phyloP scores from a whole-genome alignment of 352 stramenopile species.

The Phytophthora fragariaefolia region DNA sequence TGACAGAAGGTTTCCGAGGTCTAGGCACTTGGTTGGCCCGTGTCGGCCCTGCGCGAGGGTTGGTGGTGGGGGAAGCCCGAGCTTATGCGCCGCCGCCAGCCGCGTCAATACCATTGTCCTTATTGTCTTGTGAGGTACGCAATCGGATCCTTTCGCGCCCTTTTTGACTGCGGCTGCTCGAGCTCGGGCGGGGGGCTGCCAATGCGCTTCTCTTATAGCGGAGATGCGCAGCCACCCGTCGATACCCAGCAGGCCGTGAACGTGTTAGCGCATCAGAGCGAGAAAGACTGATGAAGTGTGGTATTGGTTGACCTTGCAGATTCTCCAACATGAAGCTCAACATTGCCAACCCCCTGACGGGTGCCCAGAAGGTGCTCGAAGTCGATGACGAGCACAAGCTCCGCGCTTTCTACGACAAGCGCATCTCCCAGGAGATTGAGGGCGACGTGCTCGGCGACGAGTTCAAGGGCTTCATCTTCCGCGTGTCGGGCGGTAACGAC shows the following conservation, averaged over 20 bases:
- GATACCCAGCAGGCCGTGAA: background rate
- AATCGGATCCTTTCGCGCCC: constrained; percentile 23
- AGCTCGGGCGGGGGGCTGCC: background rate
- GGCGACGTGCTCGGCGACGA: constrained; percentile 98
- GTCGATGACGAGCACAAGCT: constrained; percentile 99
- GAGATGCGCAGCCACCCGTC: background rate
- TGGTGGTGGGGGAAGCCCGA: constrained; percentile 23
- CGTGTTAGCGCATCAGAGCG: background rate
- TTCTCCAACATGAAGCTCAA: constrained; percentile 97
- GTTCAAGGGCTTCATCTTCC: constrained; percentile 99
- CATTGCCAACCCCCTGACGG: constrained; percentile 98
- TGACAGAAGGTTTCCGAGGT: constrained; percentile 19
- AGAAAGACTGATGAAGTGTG: constrained; percentile 2
- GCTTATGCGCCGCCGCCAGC: constrained; percentile 5
- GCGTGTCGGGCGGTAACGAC: constrained; percentile 99
- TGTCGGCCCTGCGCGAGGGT: constrained; percentile 14
- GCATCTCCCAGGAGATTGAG: constrained; percentile 99
- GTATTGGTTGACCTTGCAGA: constrained; percentile 30
- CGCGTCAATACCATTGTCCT: constrained; percentile 59
- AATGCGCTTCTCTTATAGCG: background rate
- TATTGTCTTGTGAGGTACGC: constrained; percentile 79
- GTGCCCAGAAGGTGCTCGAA: constrained; percentile 99
- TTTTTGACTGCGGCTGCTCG: constrained; percentile 3
- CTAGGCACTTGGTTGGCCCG: constrained; percentile 40
- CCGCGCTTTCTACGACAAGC: constrained; percentile 99